phyloP scores from a whole-genome alignment of 352 stramenopile species.

The Globisporangium recalcitrans region DNA sequence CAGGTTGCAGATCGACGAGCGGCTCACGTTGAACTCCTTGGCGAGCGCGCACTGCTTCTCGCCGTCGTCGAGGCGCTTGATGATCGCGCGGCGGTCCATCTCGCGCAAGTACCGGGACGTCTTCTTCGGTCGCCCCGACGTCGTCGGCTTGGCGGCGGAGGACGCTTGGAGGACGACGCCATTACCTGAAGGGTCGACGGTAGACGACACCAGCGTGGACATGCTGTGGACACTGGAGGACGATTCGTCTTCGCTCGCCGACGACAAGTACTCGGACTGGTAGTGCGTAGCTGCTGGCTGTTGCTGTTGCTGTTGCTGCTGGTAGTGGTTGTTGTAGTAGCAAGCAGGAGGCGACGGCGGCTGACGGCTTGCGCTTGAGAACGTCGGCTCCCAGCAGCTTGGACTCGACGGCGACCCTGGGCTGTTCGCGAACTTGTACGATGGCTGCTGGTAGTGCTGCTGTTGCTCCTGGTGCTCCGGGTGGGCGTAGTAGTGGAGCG shows the following conservation, averaged over 20 bases:
- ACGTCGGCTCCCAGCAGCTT: not conserved
- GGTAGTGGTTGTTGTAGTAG: not conserved
- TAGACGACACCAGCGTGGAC: not conserved
- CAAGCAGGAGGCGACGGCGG: not conserved
- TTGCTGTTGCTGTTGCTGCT: not conserved
- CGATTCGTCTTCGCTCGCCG: not conserved
- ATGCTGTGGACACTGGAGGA: not conserved
- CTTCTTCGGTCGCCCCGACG: conserved; percentile 21
- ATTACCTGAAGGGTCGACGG: not conserved
- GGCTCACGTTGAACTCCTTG: conserved; percentile 66
- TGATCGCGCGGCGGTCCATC: conserved; percentile 56
- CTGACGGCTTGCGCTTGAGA: not conserved
- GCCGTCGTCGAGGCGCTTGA: conserved; percentile 48
- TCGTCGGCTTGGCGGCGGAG: not conserved
- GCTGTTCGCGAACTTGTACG: not conserved
- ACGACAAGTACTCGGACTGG: not conserved
- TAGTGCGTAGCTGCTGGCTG: not conserved
- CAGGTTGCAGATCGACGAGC: conserved; percentile 63
- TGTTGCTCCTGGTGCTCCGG: not conserved
- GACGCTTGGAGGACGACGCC: not conserved
- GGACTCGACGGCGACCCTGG: not conserved
- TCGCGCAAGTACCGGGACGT: conserved; percentile 60
- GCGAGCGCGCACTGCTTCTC: conserved; percentile 60
- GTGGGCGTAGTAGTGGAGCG: conserved; percentile 6
- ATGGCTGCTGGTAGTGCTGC: not conserved